phyloP scores from a whole-genome alignment of 495 filamentous ascomycete genomes.

The Xanthoparmelia taractica region DNA sequence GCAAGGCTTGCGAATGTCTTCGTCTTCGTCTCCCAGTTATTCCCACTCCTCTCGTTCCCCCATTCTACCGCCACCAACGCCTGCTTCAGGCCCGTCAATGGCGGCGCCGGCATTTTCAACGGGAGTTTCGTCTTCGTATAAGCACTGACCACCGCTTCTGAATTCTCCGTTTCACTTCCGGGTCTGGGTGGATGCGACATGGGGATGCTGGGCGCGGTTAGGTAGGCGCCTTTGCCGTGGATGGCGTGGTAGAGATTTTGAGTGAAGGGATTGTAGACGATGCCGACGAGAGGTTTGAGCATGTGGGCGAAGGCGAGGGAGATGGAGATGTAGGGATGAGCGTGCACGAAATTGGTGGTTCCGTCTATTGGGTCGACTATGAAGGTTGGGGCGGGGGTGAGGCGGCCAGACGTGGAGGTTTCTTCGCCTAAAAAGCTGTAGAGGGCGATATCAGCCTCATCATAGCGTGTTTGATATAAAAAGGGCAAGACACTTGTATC shows the following conservation, averaged over 20 bases:
- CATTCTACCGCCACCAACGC: slow-evolving; percentile 63
- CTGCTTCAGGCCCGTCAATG: slow-evolving; percentile 46
- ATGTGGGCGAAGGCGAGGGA: slow-evolving; percentile 63
- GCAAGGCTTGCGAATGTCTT: slow-evolving; percentile 62
- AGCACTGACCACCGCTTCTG: slow-evolving; percentile 18
- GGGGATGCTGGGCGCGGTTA: slow-evolving; percentile 32
- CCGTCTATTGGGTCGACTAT: slow-evolving; percentile 79
- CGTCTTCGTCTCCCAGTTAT: slow-evolving; percentile 62
- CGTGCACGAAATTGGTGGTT: slow-evolving; percentile 77
- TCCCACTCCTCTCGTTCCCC: slow-evolving; percentile 58
- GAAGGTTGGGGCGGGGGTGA: slow-evolving; percentile 64
- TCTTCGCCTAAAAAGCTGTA: slow-evolving; percentile 63
- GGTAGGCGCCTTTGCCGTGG: slow-evolving; percentile 52
- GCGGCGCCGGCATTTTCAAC: slow-evolving; percentile 43
- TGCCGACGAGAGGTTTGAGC: slow-evolving; percentile 56
- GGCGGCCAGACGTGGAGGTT: slow-evolving; percentile 56
- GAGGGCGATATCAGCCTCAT: not conserved
- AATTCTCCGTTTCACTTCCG: slow-evolving; percentile 1
- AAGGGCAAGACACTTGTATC: not conserved
- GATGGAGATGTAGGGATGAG: slow-evolving; percentile 55
- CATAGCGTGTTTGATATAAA: slow-evolving; percentile 15
- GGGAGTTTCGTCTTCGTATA: slow-evolving; percentile 35
- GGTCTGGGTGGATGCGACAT: slow-evolving; percentile 16
- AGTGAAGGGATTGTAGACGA: slow-evolving; percentile 71
- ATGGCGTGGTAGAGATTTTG: slow-evolving; percentile 58